Evolutionary conservation across 164 flowering plant genomes (phyloP).

Genomic region (Macadamia integrifolia): DNA sequence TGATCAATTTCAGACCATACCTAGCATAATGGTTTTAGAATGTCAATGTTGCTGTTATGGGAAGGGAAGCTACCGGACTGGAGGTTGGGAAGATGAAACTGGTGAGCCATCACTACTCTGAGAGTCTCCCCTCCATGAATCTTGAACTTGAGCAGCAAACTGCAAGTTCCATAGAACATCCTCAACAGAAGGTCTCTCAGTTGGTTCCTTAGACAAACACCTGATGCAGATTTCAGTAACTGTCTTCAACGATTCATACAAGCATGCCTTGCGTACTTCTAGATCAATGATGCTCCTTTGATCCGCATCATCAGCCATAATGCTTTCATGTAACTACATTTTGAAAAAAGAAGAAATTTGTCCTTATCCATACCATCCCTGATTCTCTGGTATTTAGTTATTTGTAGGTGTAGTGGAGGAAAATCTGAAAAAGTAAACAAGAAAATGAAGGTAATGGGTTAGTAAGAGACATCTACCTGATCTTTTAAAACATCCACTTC

Average conservation of each 20-base stretch:
- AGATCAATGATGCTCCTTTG: conserved; percentile 54
- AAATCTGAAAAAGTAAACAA: not conserved
- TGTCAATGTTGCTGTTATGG: conserved; percentile 8
- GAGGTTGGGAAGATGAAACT: conserved; percentile 23
- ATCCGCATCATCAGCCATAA: conserved; percentile 36
- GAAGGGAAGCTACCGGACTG: conserved; percentile 16
- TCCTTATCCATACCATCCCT: too few relatives aligned
- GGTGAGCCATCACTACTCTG: conserved; percentile 79
- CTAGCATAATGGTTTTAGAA: not conserved
- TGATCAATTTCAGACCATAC: not conserved
- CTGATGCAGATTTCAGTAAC: conserved; percentile 65
- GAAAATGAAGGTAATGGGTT: not conserved
- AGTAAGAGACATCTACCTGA: conserved; percentile 33
- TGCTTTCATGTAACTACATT: conserved; percentile 47
- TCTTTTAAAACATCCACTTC: conserved; percentile 45
- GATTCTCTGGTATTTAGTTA: too few relatives aligned
- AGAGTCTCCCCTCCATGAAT: conserved; percentile 52
- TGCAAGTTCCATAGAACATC: conserved; percentile 96
- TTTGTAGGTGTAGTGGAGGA: too few relatives aligned
- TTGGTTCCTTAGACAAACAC: conserved; percentile 51
- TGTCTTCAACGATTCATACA: conserved; percentile 71
- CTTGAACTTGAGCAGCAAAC: conserved; percentile 95
- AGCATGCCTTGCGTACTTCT: conserved; percentile 28
- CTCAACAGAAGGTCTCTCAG: conserved; percentile 80
- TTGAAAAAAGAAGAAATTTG: too few relatives aligned